These are phyloP conservation scores for Phtheirospermum japonicum DNA, from an alignment of 257 asterid genomes.

Conservation along the genomic window DNA sequence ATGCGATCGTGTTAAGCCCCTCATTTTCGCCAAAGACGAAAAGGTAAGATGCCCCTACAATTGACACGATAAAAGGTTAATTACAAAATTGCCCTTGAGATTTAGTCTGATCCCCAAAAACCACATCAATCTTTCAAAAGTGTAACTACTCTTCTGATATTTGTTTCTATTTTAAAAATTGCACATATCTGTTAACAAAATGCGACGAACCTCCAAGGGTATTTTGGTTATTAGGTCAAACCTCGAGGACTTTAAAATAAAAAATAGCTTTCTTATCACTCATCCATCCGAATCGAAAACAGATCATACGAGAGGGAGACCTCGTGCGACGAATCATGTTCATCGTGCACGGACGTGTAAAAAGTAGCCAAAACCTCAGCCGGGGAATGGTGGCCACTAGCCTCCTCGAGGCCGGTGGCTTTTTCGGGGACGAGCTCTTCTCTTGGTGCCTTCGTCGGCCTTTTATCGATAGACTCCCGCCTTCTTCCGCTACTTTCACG, in stretches of 20 bases:
- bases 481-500: conserved; percentile 83
- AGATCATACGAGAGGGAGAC: conserved; percentile 93
- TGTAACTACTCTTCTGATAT: too few relatives aligned
- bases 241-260: neutral
- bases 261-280: neutral
- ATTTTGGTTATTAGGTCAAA: neutral
- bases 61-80: neutral
- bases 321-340: conserved; percentile 73
- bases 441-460: conserved; percentile 98
- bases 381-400: conserved; percentile 69
- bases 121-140: neutral
- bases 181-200: too few relatives aligned
- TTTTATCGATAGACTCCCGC: conserved; percentile 72
- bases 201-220: neutral
- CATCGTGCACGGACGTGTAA: conserved; percentile 69
- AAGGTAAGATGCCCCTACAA: conserved; percentile 44
- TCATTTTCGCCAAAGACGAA: conserved; percentile 78
- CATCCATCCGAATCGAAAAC: conserved; percentile 12
- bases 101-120: too few relatives aligned
- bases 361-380: conserved; percentile 75
- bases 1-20: conserved; percentile 89
- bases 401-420: conserved; percentile 70
- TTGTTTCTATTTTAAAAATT: too few relatives aligned
- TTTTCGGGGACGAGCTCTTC: conserved; percentile 86
- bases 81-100: neutral